Conservation (phyloP, 176 grass and related monocot species). For the Pharus latifolius region DNA sequence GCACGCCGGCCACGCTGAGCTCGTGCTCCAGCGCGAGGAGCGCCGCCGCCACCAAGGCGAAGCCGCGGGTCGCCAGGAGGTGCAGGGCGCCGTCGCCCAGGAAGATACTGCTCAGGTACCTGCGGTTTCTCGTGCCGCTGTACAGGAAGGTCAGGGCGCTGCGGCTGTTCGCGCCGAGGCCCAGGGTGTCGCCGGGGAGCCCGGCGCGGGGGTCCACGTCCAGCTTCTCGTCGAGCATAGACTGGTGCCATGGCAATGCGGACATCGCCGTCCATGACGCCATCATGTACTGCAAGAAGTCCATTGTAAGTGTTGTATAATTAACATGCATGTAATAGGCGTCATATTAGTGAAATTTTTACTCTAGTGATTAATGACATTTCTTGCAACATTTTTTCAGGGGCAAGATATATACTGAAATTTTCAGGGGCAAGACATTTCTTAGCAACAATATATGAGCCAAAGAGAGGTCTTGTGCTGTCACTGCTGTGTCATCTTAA, state of each 20-base stretch:
- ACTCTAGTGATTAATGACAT: background rate
- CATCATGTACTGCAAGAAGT: slow-evolving; percentile 96
- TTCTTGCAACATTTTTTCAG: slow-evolving; percentile 1
- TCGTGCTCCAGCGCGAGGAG: slow-evolving; percentile 13
- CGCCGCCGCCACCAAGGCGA: background rate
- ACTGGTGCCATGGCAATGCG: slow-evolving; percentile 72
- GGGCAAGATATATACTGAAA: slow-evolving; percentile 41
- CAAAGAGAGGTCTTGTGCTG: background rate
- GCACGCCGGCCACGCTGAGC: slow-evolving; percentile 39
- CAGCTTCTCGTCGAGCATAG: slow-evolving; percentile 25
- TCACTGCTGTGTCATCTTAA: background rate
- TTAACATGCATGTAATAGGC: no score
- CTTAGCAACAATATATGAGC: background rate
- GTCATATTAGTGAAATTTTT: background rate
- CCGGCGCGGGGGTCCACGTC: slow-evolving; percentile 25
- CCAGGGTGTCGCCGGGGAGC: slow-evolving; percentile 17
- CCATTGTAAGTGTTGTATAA: slow-evolving; percentile 37
- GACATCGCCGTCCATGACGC: slow-evolving; percentile 83
- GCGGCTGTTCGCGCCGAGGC: background rate
- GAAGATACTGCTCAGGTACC: slow-evolving; percentile 70
- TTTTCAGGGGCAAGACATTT: background rate
- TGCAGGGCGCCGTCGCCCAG: slow-evolving; percentile 26
- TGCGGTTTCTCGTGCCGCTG: slow-evolving; percentile 63
- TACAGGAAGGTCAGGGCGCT: slow-evolving; percentile 57
- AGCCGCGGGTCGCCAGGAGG: background rate